These are phyloP conservation scores for Nitzschia palea DNA, from an alignment of 108 stramenopile species.

Conservation along the genomic window DNA sequence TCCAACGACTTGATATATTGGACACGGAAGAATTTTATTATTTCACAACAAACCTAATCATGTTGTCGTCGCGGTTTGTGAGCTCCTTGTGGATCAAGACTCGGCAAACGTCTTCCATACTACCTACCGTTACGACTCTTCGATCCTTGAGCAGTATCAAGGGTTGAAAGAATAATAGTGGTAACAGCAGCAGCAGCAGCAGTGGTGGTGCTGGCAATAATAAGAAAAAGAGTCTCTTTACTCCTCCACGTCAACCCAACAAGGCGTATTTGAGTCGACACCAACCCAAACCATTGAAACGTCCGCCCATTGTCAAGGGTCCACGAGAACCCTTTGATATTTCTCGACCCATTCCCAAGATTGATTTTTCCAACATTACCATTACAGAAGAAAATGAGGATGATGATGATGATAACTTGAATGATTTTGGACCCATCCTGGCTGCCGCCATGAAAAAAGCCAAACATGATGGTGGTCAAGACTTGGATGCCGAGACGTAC, in stretches of 20 bases:
- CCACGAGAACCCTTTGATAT: constrained; percentile 31
- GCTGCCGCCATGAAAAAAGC: constrained; percentile 18
- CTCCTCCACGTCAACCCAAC: constrained; percentile 5
- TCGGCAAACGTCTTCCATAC: too few relatives aligned
- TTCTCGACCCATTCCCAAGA: constrained; percentile 15
- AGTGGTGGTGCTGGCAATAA: neutral
- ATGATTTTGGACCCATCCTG: constrained; percentile 19
- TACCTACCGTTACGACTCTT: too few relatives aligned
- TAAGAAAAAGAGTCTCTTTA: neutral
- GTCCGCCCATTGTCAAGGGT: neutral
- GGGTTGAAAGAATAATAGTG: too few relatives aligned
- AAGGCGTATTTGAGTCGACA: constrained; percentile 9
- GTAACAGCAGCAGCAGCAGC: too few relatives aligned
- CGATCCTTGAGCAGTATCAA: too few relatives aligned
- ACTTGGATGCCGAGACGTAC: constrained; percentile 44
- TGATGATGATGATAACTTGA: constrained; percentile 13
- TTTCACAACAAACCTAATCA: too few relatives aligned
- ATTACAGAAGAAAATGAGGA: constrained; percentile 21
- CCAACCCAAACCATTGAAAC: constrained; percentile 7
- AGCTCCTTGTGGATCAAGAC: too few relatives aligned
- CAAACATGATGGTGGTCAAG: constrained; percentile 1
- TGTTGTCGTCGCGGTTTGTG: too few relatives aligned
- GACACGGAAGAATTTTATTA: too few relatives aligned
- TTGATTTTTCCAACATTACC: constrained; percentile 27
- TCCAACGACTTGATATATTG: too few relatives aligned